Evolutionary conservation across 345 rosid species (phyloP).

Genomic region (Reutealis trisperma): DNA sequence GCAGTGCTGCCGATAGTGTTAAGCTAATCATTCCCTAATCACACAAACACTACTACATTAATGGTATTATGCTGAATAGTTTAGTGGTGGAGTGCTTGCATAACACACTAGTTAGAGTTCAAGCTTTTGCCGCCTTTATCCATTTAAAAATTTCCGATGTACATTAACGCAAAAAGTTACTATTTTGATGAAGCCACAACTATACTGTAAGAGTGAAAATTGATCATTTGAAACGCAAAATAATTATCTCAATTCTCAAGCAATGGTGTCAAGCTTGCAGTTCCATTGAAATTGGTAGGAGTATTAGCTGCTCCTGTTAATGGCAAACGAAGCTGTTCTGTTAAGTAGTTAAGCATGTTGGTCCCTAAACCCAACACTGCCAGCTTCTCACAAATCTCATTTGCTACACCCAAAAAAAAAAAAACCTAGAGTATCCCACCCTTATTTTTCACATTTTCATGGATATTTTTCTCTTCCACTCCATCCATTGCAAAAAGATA

Average conservation of each 20-base stretch:
- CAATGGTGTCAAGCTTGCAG: conserved; percentile 76
- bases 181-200: no score
- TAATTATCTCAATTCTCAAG: conserved; percentile 35
- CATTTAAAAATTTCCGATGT: no score
- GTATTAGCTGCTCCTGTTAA: conserved; percentile 87
- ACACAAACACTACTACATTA: not conserved
- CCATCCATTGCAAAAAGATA: no score
- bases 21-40: conserved; percentile 67
- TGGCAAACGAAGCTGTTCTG: conserved; percentile 78
- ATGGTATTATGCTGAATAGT: no score
- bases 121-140: no score
- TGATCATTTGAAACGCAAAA: no score
- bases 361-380: conserved; percentile 77
- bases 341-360: conserved; percentile 86
- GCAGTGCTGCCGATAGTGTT: conserved; percentile 69
- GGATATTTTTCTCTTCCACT: no score
- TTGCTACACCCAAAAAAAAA: conserved; percentile 40
- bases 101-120: no score
- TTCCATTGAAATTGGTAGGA: conserved; percentile 81
- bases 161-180: no score
- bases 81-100: no score
- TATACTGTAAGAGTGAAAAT: no score
- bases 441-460: no score
- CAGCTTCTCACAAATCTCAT: conserved; percentile 80
- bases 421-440: not conserved